Conservation (phyloP, 129 eudicot genomes). For the Centaurea solstitialis region DNA sequence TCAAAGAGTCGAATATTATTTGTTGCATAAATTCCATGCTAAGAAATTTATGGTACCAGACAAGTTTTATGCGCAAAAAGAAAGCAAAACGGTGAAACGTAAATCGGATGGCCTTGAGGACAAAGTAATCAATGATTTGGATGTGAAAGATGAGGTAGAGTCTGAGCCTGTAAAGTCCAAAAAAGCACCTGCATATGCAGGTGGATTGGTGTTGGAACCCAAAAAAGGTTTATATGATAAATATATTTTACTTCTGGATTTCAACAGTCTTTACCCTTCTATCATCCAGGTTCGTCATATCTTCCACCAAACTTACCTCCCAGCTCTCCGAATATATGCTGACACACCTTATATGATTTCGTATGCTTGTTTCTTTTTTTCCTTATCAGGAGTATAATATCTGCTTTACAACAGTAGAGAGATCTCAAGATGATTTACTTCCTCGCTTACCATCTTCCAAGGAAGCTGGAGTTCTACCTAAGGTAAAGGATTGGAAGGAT, state of each 20-base stretch:
- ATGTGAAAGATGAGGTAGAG: constrained; percentile 58
- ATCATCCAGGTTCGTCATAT: constrained; percentile 79
- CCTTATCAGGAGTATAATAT: constrained; percentile 84
- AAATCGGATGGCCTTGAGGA: constrained; percentile 52
- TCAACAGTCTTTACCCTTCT: constrained; percentile 99
- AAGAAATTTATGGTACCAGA: constrained; percentile 96
- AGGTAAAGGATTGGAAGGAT: constrained; percentile 46
- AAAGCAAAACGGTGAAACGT: constrained; percentile 66
- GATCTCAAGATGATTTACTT: constrained; percentile 65
- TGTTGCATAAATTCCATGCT: constrained; percentile 95
- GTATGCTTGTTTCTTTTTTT: background rate
- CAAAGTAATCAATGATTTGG: constrained; percentile 47
- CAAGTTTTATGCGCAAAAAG: constrained; percentile 65
- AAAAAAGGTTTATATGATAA: constrained; percentile 95
- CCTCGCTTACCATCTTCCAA: constrained; percentile 78
- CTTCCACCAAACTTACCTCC: constrained; percentile 13
- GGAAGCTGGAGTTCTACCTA: constrained; percentile 84
- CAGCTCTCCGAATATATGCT: constrained; percentile 1
- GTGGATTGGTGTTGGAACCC: constrained; percentile 98
- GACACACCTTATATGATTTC: constrained; percentile 5
- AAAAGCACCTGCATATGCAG: constrained; percentile 88
- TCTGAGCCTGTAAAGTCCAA: constrained; percentile 58
- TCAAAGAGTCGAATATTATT: constrained; percentile 92
- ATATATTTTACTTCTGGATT: constrained; percentile 88
- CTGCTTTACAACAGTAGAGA: constrained; percentile 96